Evolutionary conservation across 2,329 filamentous ascomycete genomes (phyloP).

Genomic region (Chaetomium olivaceum): DNA sequence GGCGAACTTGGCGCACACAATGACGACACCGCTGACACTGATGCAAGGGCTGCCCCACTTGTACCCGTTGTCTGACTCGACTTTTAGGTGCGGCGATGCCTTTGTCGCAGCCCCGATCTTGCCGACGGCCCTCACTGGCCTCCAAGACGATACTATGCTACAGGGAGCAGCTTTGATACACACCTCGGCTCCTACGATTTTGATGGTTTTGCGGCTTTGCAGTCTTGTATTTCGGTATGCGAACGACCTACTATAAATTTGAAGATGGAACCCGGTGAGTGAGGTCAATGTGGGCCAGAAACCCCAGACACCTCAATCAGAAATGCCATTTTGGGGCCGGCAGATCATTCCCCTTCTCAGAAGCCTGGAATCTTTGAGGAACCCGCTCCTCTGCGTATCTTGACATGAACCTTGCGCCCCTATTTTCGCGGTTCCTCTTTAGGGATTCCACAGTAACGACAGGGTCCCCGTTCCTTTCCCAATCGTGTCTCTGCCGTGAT

Average conservation of each 20-base stretch:
- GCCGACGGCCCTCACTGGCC: not conserved
- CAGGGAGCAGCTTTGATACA: not conserved
- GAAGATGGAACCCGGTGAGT: not conserved
- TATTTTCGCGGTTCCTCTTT: constrained; percentile 13
- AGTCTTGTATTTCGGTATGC: not conserved
- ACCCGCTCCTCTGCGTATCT: constrained; percentile 25
- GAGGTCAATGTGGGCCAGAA: constrained; percentile 20
- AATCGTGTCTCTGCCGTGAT: constrained; percentile 8
- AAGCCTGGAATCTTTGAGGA: constrained; percentile 16
- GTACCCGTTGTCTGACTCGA: not conserved
- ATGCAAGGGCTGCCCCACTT: not conserved
- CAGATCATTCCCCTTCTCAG: constrained; percentile 27
- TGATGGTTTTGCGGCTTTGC: not conserved
- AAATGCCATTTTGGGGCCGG: constrained; percentile 18
- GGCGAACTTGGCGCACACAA: not conserved
- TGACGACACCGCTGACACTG: not conserved
- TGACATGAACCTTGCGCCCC: constrained; percentile 27
- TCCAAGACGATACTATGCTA: not conserved
- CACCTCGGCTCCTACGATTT: not conserved
- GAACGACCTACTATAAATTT: not conserved
- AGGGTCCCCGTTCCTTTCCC: not conserved
- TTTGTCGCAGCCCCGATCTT: not conserved
- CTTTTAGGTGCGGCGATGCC: not conserved
- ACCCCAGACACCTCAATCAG: too few relatives aligned
- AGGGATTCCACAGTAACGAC: not conserved